phyloP scores from a whole-genome alignment of 352 stramenopile genomes.

The Phytophthora fragariae region DNA sequence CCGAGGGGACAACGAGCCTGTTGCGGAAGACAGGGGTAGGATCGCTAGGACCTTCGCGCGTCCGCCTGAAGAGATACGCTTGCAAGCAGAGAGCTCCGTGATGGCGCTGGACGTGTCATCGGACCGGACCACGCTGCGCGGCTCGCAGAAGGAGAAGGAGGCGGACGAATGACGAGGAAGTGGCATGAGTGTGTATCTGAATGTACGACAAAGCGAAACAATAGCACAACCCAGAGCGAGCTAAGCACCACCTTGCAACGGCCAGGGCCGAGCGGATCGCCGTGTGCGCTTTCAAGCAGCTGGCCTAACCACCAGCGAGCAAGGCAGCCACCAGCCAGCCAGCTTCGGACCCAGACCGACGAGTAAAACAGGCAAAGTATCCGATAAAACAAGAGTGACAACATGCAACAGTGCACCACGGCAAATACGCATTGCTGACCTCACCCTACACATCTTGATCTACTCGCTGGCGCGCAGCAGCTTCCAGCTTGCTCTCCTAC shows the following conservation, averaged over 20 bases:
- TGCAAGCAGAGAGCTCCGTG: constrained; percentile 30
- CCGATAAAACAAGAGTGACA: constrained; percentile 36
- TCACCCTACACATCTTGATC: constrained; percentile 25
- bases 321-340: constrained; percentile 12
- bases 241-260: constrained; percentile 17
- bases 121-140: constrained; percentile 28
- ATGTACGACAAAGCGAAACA: constrained; percentile 34
- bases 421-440: constrained; percentile 27
- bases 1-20: constrained; percentile 2
- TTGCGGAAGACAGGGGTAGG: constrained; percentile 15
- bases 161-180: constrained; percentile 22
- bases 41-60: constrained; percentile 26
- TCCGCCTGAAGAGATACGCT: constrained; percentile 11
- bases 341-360: constrained; percentile 9
- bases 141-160: constrained; percentile 18
- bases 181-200: constrained; percentile 21
- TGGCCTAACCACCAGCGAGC: constrained; percentile 20
- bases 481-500: constrained; percentile 42
- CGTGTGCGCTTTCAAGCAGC: not conserved
- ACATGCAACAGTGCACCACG: constrained; percentile 33
- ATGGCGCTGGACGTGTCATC: constrained; percentile 27
- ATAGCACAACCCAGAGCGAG: constrained; percentile 16
- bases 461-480: constrained; percentile 7
- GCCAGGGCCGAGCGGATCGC: constrained; percentile 1
- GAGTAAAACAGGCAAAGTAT: constrained; percentile 38